These are phyloP conservation scores for Didymella pomorum DNA, from an alignment of 2,329 filamentous ascomycete species.

Conservation along the genomic window DNA sequence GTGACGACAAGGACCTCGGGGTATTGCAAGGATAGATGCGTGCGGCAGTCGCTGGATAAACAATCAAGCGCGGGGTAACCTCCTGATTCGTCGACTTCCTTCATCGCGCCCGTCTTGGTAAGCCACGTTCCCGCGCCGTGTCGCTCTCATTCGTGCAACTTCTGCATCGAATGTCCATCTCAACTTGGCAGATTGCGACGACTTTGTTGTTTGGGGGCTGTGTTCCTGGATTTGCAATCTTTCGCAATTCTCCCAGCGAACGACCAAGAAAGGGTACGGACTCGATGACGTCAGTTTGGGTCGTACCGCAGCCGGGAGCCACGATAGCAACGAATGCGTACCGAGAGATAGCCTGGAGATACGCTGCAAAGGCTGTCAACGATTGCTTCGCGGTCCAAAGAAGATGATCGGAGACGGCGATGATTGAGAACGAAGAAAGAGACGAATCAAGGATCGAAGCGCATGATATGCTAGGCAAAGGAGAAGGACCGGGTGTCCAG, in stretches of 20 bases:
- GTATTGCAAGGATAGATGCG: conserved; percentile 1
- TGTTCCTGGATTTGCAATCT: conserved; percentile 48
- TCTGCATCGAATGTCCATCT: conserved; percentile 11
- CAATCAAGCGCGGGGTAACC: conserved; percentile 8
- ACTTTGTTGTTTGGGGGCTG: conserved; percentile 2
- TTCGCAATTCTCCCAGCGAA: conserved; percentile 41
- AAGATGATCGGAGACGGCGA: background rate
- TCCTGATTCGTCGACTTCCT: conserved; percentile 11
- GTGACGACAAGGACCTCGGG: conserved; percentile 10
- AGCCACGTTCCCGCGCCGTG: conserved; percentile 5
- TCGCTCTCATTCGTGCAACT: conserved; percentile 11
- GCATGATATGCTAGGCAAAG: background rate
- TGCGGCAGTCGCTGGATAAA: conserved; percentile 1
- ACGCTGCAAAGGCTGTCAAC: background rate
- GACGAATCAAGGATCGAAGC: background rate
- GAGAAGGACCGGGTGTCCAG: background rate
- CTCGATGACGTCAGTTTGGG: conserved; percentile 6
- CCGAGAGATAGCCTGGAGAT: no score
- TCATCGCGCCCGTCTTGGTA: conserved; percentile 4
- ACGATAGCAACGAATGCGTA: no score
- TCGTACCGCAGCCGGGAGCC: background rate
- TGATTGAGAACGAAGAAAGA: background rate
- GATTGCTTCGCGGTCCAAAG: background rate
- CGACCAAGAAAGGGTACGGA: background rate
- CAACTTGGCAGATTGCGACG: conserved; percentile 11